Evolutionary conservation across 2,329 filamentous ascomycete species (phyloP), one percentile per base, ranked within the genome.

Genomic region (Colletotrichum euphorbiae): DNA sequence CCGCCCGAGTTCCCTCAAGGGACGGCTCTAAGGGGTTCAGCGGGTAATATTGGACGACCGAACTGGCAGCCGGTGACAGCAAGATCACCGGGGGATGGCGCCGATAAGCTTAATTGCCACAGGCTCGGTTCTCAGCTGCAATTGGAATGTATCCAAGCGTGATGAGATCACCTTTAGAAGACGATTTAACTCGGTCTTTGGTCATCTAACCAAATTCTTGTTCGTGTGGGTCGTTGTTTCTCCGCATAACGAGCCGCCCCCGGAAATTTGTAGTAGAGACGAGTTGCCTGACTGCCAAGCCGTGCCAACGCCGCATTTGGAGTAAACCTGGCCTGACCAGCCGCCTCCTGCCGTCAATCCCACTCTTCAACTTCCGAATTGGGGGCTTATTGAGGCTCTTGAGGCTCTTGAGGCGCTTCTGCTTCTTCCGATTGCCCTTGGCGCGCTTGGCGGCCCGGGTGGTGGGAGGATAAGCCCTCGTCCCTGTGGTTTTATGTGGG

Each of bases 391-490:
- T 61, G 60, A 58, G 31, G 60, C 60, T 68, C 65, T 38, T 61
- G 60, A 58, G 31, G 60, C 60, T 68, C 65, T 31, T 13, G 21
- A 56, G n/a, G 42, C 13, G 45, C 28, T 19, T 46, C 19, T 38
- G 17, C 9, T 33, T 36, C 19, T 7, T 31, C 21, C 40, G 33
- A 43, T 54, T 31, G 13, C 6, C 12, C 61, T 65, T 65, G 65
- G 65, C 65, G 61, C 62, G n/a, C 65, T 68, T 68, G 54, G 61
- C 65, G n/a, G 52, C 8, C 19, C 61, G 61, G 46, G 46, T 54
- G 45, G 45, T 54, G 46, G 31, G 46, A 28, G 64, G 57, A 33
- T 24, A 46, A 12, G 36, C n/a, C n/a, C 4, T 57, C 45, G 54
- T 68, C 65, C 61, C 43, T 36, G 65, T 50, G 46, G 65, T 68